phyloP scores from a whole-genome alignment of 495 filamentous ascomycete species.

The Trichocladium antarcticum region DNA sequence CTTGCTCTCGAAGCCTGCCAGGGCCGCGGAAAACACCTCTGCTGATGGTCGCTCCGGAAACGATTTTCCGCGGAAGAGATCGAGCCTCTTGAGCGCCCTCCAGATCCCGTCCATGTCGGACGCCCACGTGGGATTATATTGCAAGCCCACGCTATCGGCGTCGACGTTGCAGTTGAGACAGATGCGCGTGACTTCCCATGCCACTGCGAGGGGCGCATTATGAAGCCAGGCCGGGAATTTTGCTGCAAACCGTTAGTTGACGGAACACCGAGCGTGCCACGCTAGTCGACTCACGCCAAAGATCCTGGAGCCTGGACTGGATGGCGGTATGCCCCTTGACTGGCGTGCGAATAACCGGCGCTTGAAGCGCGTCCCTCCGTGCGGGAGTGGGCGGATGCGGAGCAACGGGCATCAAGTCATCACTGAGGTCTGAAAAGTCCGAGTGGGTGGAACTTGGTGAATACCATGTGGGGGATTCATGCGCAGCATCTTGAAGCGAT shows the following conservation, averaged over 20 bases:
- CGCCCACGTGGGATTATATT: conserved; percentile 30
- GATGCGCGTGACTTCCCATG: conserved; percentile 38
- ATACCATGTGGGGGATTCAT: background rate
- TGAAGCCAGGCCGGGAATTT: conserved; percentile 28
- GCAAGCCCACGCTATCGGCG: conserved; percentile 20
- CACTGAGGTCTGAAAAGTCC: background rate
- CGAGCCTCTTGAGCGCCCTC: conserved; percentile 23
- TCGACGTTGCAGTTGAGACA: conserved; percentile 33
- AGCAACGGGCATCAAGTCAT: no score
- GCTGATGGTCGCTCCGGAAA: conserved; percentile 31
- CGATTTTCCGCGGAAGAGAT: conserved; percentile 28
- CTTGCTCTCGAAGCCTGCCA: conserved; percentile 24
- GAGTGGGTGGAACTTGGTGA: background rate
- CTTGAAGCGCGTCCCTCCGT: no score
- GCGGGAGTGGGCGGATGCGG: no score
- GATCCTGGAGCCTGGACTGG: conserved; percentile 13
- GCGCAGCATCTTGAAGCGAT: background rate
- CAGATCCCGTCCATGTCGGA: conserved; percentile 24
- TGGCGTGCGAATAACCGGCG: no score
- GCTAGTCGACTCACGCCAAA: conserved; percentile 22
- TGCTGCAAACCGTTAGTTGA: conserved; percentile 20
- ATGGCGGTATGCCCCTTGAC: background rate
- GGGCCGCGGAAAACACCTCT: conserved; percentile 28
- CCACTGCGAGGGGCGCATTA: conserved; percentile 31
- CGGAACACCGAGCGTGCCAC: background rate